phyloP scores from a whole-genome alignment of 73 alveolate species.

The Stentor coeruleus region DNA sequence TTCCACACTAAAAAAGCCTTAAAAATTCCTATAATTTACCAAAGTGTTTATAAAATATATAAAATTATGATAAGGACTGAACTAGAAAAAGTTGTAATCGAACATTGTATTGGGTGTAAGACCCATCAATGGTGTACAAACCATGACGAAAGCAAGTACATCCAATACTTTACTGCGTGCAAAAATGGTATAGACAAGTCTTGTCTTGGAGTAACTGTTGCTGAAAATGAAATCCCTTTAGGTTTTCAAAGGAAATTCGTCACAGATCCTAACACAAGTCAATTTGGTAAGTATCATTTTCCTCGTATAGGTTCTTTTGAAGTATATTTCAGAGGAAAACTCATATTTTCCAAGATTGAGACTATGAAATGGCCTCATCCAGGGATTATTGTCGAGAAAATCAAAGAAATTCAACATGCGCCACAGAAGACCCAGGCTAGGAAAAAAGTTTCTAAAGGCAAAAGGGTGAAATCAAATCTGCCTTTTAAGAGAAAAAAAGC shows the following conservation, averaged over 20 bases:
- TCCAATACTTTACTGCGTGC: constrained; percentile 12
- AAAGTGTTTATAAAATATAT: background rate
- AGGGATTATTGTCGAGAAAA: constrained; percentile 16
- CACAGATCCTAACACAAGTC: background rate
- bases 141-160: constrained; percentile 39
- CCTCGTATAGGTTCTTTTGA: constrained; percentile 55
- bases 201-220: constrained; percentile 26
- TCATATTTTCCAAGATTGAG: constrained; percentile 35
- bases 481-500: background rate
- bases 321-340: constrained; percentile 32
- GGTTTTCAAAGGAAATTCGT: background rate
- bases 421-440: background rate
- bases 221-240: constrained; percentile 41
- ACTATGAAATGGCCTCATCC: constrained; percentile 46
- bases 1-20: no score
- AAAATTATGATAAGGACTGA: background rate
- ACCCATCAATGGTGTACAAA: constrained; percentile 46
- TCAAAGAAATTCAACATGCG: background rate
- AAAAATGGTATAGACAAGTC: constrained; percentile 16
- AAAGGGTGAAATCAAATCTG: background rate
- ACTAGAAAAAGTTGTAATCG: constrained; percentile 25
- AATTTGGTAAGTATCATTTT: constrained; percentile 26
- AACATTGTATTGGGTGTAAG: constrained; percentile 31
- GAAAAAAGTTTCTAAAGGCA: background rate
- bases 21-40: no score